Evolutionary conservation across 331 rosid genomes (phyloP).

Genomic region (Erythrophleum ivorense): DNA sequence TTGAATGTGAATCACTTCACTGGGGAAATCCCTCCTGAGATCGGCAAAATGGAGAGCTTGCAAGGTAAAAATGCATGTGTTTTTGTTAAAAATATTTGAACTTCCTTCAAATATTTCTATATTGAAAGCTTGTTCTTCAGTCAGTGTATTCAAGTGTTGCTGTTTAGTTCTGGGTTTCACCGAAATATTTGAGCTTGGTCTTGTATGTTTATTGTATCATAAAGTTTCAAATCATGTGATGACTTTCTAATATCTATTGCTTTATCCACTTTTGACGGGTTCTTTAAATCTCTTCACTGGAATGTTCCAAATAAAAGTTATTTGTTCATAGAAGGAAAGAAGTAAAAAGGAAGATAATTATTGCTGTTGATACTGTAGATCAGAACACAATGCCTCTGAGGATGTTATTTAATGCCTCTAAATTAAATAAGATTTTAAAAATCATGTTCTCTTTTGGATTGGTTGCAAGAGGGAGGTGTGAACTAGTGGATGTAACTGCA

Average conservation of each 20-base stretch:
- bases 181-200: conserved; percentile 45
- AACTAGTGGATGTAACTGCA: conserved; percentile 16
- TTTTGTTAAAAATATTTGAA: conserved; percentile 1
- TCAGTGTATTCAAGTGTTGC: not conserved
- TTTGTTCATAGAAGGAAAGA: conserved; percentile 25
- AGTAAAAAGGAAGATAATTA: not conserved
- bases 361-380: not conserved
- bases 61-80: conserved; percentile 60
- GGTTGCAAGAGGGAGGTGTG: conserved; percentile 33
- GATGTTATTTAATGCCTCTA: too few relatives aligned
- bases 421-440: conserved; percentile 10
- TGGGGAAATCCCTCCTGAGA: conserved; percentile 77
- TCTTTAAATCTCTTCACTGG: conserved; percentile 9
- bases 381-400: conserved; percentile 5
- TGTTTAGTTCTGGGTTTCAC: conserved; percentile 12
- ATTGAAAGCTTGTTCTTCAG: not conserved
- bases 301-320: conserved; percentile 21
- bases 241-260: not conserved
- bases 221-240: conserved; percentile 31
- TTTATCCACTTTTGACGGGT: not conserved
- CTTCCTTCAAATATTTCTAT: conserved; percentile 27
- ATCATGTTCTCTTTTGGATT: conserved; percentile 2
- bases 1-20: conserved; percentile 80
- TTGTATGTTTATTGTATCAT: conserved; percentile 23
- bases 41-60: conserved; percentile 69